Percentiles rank a stretch among this genome's conserved stretches.
These are phyloP conservation scores for Daedalea quercina DNA, from an alignment of 768 basidiomycete species.

Conservation along the genomic window DNA sequence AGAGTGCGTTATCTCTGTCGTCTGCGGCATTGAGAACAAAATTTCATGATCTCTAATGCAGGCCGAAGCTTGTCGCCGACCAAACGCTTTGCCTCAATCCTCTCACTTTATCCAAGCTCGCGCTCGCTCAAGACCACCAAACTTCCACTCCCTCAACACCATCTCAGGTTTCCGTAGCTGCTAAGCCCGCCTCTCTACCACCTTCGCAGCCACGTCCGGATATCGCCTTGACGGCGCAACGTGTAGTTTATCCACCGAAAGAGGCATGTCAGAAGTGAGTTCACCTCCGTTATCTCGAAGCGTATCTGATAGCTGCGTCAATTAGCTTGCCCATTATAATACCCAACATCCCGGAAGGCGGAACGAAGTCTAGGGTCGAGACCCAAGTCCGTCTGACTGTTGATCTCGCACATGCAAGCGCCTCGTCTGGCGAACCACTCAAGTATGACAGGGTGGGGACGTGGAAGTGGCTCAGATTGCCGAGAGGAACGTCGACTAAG, in stretches of 20 bases:
- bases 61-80: background rate
- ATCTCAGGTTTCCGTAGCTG: conserved; percentile 25
- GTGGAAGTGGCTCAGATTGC: conserved; percentile 84
- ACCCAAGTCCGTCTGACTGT: conserved; percentile 86
- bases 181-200: conserved; percentile 65
- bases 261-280: conserved; percentile 74
- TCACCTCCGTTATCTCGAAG: conserved; percentile 1
- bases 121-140: background rate
- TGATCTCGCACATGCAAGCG: conserved; percentile 64
- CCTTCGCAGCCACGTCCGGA: conserved; percentile 52
- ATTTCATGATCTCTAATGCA: background rate
- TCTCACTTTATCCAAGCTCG: background rate
- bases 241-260: conserved; percentile 64
- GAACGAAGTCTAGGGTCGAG: conserved; percentile 91
- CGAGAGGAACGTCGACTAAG: conserved; percentile 79
- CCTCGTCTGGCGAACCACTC: conserved; percentile 48
- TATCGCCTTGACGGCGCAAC: conserved; percentile 40
- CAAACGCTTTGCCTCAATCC: background rate
- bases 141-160: background rate
- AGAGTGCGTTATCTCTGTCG: conserved; percentile 42
- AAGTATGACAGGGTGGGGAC: conserved; percentile 80
- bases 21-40: background rate
- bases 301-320: background rate
- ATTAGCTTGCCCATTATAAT: conserved; percentile 72
- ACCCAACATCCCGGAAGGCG: conserved; percentile 74